A percentile compares a stretch with the other conserved stretches of the same genome.
These are phyloP conservation scores for Abrus precatorius DNA, from an alignment of 306 rosid genomes.

Conservation along the genomic window DNA sequence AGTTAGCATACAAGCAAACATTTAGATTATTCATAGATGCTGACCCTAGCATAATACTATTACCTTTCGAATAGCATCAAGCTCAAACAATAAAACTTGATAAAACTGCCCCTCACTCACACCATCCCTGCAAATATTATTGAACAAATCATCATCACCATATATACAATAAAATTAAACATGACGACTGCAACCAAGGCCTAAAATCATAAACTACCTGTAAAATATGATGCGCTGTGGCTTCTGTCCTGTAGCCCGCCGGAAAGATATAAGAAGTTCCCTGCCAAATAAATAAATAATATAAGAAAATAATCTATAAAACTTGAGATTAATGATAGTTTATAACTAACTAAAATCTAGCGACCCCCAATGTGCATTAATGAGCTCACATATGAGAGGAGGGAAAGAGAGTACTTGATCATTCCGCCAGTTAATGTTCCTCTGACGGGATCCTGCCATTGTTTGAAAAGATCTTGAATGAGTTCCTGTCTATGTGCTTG, in stretches of 20 bases:
- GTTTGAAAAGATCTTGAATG: constrained; percentile 88
- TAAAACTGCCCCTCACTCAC: constrained; percentile 98
- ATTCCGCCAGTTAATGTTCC: constrained; percentile 94
- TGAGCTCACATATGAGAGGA: background rate
- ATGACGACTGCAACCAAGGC: background rate
- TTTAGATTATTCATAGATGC: background rate
- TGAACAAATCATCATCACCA: background rate
- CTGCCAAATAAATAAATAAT: constrained; percentile 48
- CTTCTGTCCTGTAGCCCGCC: constrained; percentile 97
- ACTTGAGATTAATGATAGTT: background rate
- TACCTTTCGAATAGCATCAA: constrained; percentile 96
- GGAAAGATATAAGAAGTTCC: constrained; percentile 93
- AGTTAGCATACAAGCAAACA: background rate
- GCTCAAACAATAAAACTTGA: constrained; percentile 90
- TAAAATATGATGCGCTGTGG: constrained; percentile 96
- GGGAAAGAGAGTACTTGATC: constrained; percentile 71
- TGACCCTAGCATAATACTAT: background rate
- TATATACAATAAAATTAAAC: background rate
- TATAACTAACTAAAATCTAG: background rate
- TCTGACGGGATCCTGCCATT: constrained; percentile 93
- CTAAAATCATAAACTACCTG: constrained; percentile 53
- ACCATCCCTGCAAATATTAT: constrained; percentile 77
- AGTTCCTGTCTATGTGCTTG: constrained; percentile 98
- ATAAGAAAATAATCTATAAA: background rate
- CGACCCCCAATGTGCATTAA: constrained; percentile 7